Evolutionary conservation across 139 green algal genomes (phyloP), one percentile per base, ranked within the genome.

Genomic region (Raphidocelis subcapitata): DNA sequence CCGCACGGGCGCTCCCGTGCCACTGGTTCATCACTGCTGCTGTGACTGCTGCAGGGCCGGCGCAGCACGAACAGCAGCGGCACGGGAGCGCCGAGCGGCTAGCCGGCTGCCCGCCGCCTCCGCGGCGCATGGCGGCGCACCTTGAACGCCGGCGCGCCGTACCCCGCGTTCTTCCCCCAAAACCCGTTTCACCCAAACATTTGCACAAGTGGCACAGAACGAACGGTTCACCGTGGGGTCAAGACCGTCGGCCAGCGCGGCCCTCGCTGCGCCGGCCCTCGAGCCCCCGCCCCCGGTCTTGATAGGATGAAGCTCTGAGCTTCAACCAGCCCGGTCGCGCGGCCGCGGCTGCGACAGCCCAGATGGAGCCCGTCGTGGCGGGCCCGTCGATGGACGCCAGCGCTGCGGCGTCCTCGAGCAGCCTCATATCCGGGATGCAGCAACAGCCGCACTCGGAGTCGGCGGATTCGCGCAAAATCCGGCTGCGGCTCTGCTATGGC

Each of bases 401-500:
- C 33, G 56, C 56, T 62, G 56, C 56, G 28, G 28, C 56, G 3
- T 62, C 33, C 20, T 36, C 28, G 56, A 28, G 33, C 28, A 10
- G 56, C 56, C 56, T 36, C 28, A 26, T 36, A 1, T 46, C 32
- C 36, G 29, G 28, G 29, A 46, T 33, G 59, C 29, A 26, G 36
- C 28, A 35, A 10, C 23, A 65, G 37, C n/a, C 20, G n/a, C 20
- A 5, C 15, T 65, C n/a, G 15, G 28, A 46, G 28, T 37, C 29
- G 35, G 59, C n/a, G 29, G 59, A 65, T 29, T 44, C 28, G 28
- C 36, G 29, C 61, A 69, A 60, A 18, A 60, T 86, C 26, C 62
- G 73, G 26, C 72, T 88, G 32, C 71, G 79, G 16, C 64, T 88
- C 3, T 66, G 44, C 47, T 87, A 62, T 52, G 68, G 70, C 8